Evolutionary conservation across 768 basidiomycete species (phyloP).

Genomic region (Lactarius quietus): DNA sequence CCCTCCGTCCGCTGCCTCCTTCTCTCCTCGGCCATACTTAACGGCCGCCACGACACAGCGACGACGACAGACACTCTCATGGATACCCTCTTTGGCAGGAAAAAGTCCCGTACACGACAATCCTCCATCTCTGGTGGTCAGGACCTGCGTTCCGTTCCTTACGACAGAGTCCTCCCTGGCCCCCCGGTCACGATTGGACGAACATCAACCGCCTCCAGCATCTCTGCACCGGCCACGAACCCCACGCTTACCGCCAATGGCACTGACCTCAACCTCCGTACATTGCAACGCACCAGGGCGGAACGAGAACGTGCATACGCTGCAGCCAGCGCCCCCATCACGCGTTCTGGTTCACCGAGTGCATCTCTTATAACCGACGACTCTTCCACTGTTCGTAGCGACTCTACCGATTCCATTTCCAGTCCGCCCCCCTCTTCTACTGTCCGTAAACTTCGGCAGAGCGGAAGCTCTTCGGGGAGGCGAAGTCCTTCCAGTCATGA

Average conservation of each 20-base stretch:
- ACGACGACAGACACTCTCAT: constrained; percentile 35
- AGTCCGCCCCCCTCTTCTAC: constrained; percentile 34
- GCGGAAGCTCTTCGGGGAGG: constrained; percentile 42
- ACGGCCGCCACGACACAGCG: not conserved
- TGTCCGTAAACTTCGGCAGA: constrained; percentile 45
- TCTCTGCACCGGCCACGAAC: constrained; percentile 83
- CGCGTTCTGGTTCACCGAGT: constrained; percentile 49
- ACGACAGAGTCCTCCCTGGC: constrained; percentile 60
- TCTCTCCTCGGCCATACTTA: not conserved
- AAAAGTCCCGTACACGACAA: constrained; percentile 51
- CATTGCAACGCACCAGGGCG: constrained; percentile 45
- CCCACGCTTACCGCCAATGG: constrained; percentile 73
- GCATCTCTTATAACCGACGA: constrained; percentile 52
- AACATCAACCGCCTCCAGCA: constrained; percentile 33
- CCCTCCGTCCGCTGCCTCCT: not conserved
- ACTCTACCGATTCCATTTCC: constrained; percentile 41
- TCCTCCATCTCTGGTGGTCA: constrained; percentile 56
- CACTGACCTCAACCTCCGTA: constrained; percentile 64
- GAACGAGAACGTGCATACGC: constrained; percentile 56
- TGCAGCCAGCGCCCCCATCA: constrained; percentile 33
- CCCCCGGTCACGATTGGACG: constrained; percentile 55
- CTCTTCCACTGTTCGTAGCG: constrained; percentile 57
- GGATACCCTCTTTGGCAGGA: constrained; percentile 67
- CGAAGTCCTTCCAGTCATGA: constrained; percentile 52
- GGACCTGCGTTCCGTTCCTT: constrained; percentile 67